Evolutionary conservation across 2,329 filamentous ascomycete genomes (phyloP), one percentile per base, ranked within the genome.

Genomic region (Pseudohalonectria lignicola): DNA sequence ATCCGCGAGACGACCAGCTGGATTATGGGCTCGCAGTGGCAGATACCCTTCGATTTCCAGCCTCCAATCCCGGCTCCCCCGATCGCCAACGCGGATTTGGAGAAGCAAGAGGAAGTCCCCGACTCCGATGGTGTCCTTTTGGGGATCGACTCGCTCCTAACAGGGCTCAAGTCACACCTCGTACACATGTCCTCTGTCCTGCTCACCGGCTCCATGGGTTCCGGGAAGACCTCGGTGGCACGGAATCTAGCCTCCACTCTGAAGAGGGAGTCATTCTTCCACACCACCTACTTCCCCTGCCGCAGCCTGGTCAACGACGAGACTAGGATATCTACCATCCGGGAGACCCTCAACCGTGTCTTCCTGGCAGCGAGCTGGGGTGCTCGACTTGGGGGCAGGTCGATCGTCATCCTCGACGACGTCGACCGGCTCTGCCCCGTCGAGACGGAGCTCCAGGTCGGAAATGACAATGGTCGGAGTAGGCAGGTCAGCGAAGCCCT

Each of bases 301-400:
- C 76, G 84, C 20, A 88, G 84, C 44, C 68, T 95, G 4, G 81
- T 94, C 20, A 94, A 83, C 2, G 88, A 96, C 43, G 92, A 98
- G 56, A 93, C 81, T 29, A 75, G 90, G 41, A 77, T 95, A 12
- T 83, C 86, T 3, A 86, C 83, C 0, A 86, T 98, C 60, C 95
- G 94, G 53, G 90, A 96, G 52, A 92, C 79, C 0, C 62, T 98
- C 5, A 80, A 76, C 36, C 76, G 86, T 13, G 61, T 94, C 2
- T 96, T 98, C 55, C 86, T 92, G 67, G 74, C 77, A 16, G 92
- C 92, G 3, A 82, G 84, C 31, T 98, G 92, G 92, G 87, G 86
- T 28, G 86, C 90, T 26, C 74, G 90, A 42, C 70, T 92, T 1
- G 88, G 87, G 17, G 92, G 92, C 4, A 80, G 77, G 44, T 76